A percentile compares a stretch with the other conserved stretches of the same genome.
Evolutionary conservation across 2,329 filamentous ascomycete species (phyloP).

Genomic region (Venturia effusa): DNA sequence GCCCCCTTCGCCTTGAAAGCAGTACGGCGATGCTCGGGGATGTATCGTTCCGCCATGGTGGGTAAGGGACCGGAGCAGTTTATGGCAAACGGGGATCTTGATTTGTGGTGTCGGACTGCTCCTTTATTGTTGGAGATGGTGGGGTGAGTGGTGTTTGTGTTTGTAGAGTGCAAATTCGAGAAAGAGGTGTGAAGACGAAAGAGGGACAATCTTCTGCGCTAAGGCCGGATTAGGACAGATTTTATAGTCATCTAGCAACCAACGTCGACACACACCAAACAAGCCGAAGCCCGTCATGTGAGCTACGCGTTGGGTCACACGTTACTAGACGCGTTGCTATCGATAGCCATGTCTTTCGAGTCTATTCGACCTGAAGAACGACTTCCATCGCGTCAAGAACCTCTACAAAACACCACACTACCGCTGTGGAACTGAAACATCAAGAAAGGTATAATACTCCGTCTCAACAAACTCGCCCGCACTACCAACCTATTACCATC

Average conservation of each 20-base stretch:
- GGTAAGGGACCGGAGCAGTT: not conserved
- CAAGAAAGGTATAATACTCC: not conserved
- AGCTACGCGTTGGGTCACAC: not conserved
- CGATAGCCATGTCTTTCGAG: not conserved
- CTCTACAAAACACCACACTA: not conserved
- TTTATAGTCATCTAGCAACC: not conserved
- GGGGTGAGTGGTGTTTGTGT: not conserved
- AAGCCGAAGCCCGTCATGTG: not conserved
- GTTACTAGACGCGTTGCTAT: not conserved
- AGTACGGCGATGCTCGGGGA: slow-evolving; percentile 96
- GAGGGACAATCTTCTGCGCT: not conserved
- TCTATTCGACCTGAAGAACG: not conserved
- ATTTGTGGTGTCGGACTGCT: not conserved
- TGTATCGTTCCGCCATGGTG: slow-evolving; percentile 96
- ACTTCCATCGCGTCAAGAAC: not conserved
- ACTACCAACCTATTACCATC: not conserved
- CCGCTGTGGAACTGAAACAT: not conserved
- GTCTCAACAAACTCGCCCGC: not conserved
- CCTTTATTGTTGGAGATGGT: not conserved
- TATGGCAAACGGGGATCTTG: not conserved
- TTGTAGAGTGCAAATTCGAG: not conserved
- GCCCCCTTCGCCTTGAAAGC: slow-evolving; percentile 99
- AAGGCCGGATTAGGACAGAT: not conserved
- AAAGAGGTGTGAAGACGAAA: not conserved
- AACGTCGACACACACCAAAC: not conserved